Evolutionary conservation across 129 eudicot genomes (phyloP).

Genomic region (Cynara cardunculus): DNA sequence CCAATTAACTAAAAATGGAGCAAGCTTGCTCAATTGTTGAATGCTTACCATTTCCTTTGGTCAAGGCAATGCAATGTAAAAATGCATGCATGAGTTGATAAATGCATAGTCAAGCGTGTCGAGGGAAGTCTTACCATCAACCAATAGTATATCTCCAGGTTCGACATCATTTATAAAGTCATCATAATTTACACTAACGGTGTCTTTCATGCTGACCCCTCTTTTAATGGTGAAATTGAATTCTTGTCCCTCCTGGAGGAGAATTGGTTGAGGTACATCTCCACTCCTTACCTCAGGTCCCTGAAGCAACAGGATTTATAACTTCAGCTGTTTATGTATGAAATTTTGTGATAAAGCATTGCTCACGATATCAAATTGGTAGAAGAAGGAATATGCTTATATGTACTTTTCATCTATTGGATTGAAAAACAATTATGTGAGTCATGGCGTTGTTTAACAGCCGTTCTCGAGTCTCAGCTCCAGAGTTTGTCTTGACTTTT

Average conservation of each 20-base stretch:
- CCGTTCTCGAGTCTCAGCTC: not conserved
- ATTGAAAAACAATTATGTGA: not conserved
- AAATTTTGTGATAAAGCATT: not conserved
- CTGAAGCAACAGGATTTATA: constrained; percentile 37
- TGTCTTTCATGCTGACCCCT: constrained; percentile 78
- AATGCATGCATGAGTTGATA: not conserved
- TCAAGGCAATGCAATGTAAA: not conserved
- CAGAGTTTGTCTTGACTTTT: not conserved
- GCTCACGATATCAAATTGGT: not conserved
- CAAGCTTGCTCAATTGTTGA: not conserved
- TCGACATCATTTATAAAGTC: constrained; percentile 90
- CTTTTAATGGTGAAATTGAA: constrained; percentile 85
- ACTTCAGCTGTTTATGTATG: not conserved
- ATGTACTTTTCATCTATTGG: not conserved
- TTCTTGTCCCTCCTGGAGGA: constrained; percentile 87
- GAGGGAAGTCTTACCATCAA: constrained; percentile 66
- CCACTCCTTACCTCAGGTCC: constrained; percentile 99
- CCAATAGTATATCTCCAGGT: constrained; percentile 77
- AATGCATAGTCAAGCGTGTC: not conserved
- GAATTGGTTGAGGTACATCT: constrained; percentile 84
- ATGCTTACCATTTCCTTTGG: not conserved
- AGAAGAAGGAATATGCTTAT: not conserved
- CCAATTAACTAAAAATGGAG: not conserved
- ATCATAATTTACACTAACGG: constrained; percentile 97
- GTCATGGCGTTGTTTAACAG: not conserved